A percentile compares a stretch with the other conserved stretches of the same genome.
Evolutionary conservation across 192 early-diverging fungal species (phyloP).

Genomic region (Entrophospora sp.): DNA sequence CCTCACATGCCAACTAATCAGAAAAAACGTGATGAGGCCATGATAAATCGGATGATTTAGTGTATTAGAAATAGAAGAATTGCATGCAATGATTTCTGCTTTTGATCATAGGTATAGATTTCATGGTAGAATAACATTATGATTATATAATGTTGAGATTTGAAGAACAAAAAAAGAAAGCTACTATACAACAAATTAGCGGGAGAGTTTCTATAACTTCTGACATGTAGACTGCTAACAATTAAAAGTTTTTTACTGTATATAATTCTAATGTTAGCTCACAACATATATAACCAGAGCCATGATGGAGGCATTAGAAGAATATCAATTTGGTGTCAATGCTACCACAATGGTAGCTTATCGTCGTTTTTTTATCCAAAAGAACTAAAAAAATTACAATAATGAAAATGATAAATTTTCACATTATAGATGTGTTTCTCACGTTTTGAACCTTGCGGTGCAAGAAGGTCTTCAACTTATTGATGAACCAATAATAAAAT

Average conservation of each 20-base stretch:
- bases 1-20: not conserved
- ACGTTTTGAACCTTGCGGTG: conserved; percentile 5
- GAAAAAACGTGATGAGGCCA: not conserved
- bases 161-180: not conserved
- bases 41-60: not conserved
- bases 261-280: not conserved
- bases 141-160: not conserved
- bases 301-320: not conserved
- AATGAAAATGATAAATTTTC: not conserved
- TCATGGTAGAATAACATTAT: not conserved
- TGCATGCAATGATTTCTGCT: not conserved
- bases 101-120: not conserved
- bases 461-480: not conserved
- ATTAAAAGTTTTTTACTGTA: not conserved
- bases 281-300: not conserved
- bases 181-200: not conserved
- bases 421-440: not conserved
- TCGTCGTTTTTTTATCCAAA: not conserved
- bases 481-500: not conserved
- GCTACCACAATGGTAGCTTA: not conserved
- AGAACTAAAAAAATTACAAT: not conserved
- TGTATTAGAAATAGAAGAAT: not conserved
- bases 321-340: not conserved
- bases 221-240: not conserved
- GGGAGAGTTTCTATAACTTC: not conserved